Percentiles rank a stretch among this genome's conserved stretches.
Conservation (phyloP, 1,284 basidiomycete genomes). For the Cerioporus squamosus region DNA sequence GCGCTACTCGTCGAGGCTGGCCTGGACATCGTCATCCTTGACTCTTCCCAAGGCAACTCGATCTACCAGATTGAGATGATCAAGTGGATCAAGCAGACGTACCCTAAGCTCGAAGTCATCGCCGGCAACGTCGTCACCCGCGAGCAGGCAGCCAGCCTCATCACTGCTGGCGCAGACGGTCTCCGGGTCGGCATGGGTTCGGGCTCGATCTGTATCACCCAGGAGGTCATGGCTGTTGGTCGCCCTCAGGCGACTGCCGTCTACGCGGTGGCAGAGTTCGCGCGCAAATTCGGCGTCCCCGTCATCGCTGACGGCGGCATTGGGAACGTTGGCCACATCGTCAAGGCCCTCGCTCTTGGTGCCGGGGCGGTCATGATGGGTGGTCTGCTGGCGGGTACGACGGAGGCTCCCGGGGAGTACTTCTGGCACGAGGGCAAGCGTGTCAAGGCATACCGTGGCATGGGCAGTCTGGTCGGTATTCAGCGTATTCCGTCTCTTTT, state of each 20-base stretch:
- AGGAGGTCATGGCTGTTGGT: constrained; percentile 99
- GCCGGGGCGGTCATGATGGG: constrained; percentile 99
- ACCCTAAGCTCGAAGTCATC: constrained; percentile 88
- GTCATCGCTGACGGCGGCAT: constrained; percentile 99
- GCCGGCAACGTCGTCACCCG: constrained; percentile 98
- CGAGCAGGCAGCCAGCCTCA: constrained; percentile 94
- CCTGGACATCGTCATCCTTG: constrained; percentile 93
- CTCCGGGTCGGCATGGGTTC: constrained; percentile 97
- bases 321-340: constrained; percentile 95
- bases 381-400: constrained; percentile 92
- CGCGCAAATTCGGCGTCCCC: constrained; percentile 92
- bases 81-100: constrained; percentile 89
- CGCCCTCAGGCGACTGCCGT: constrained; percentile 98
- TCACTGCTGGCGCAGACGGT: constrained; percentile 93
- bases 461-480: constrained; percentile 78
- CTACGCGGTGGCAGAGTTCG: constrained; percentile 93
- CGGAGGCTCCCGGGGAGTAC: constrained; percentile 98
- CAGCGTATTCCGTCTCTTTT: not conserved
- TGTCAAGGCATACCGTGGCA: constrained; percentile 98
- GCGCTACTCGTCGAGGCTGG: constrained; percentile 90
- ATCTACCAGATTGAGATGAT: constrained; percentile 96
- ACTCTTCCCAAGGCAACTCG: constrained; percentile 98
- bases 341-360: constrained; percentile 94
- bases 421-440: constrained; percentile 99
- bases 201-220: constrained; percentile 99